Evolutionary conservation across 768 basidiomycete species (phyloP).

Genomic region (Xerocomellus dryophilus): DNA sequence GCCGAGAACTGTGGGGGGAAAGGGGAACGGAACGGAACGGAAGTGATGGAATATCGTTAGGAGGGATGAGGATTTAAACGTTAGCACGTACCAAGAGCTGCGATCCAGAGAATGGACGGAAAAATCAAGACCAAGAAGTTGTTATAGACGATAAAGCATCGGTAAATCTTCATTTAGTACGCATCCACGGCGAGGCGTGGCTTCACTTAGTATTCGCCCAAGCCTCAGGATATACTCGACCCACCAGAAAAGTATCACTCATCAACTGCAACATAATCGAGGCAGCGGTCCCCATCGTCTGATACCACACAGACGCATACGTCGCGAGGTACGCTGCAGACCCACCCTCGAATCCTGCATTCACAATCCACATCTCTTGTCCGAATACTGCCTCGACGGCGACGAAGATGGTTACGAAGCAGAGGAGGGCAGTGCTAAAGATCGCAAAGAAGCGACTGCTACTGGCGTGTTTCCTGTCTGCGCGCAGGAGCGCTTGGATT

Average conservation of each 20-base stretch:
- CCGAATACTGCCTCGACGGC: slow-evolving; percentile 16
- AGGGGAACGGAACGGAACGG: not conserved
- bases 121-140: not conserved
- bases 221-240: not conserved
- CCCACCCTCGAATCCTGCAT: slow-evolving; percentile 31
- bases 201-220: not conserved
- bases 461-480: not conserved
- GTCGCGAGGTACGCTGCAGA: slow-evolving; percentile 27
- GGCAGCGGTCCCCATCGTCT: slow-evolving; percentile 25
- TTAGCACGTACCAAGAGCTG: not conserved
- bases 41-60: not conserved
- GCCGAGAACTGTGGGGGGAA: not conserved
- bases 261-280: slow-evolving; percentile 29
- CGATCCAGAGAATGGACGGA: slow-evolving; percentile 8
- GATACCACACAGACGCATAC: slow-evolving; percentile 20
- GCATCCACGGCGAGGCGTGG: not conserved
- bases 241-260: slow-evolving; percentile 33
- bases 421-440: slow-evolving; percentile 14
- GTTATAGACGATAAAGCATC: slow-evolving; percentile 34
- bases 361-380: slow-evolving; percentile 33
- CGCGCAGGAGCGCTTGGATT: not conserved
- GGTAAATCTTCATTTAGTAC: slow-evolving; percentile 29
- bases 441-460: slow-evolving; percentile 2
- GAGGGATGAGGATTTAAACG: not conserved
- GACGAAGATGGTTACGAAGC: slow-evolving; percentile 29